Evolutionary conservation across 345 rosid genomes (phyloP), one percentile per base, ranked within the genome.

Genomic region (Gossypium stocksii): DNA sequence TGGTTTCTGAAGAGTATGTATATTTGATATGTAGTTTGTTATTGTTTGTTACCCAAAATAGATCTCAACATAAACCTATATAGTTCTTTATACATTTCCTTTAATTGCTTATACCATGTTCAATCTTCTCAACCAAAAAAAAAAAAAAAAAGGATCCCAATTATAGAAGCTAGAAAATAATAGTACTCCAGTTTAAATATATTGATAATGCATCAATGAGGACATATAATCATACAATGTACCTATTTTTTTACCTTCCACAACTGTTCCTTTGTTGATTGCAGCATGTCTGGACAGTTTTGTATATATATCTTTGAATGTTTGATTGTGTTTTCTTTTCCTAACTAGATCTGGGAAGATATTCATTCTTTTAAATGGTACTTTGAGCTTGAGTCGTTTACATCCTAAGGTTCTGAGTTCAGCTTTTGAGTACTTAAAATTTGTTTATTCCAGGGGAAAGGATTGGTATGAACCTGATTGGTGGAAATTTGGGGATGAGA

Each of bases 381-480:
- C 17, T 44, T 44, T 73, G 76, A 61, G 15, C 1, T 60, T 57
- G 76, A 25, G 22, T n/a, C 60, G 14, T 45, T 45, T 22, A 45
- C 25, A 61, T 62, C 43, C 48, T 38, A 22, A 63, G 49, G 56
- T 74, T 74, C 59, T 64, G 44, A 58, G 7, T 67, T 66, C 72
- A 66, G 54, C 43, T 54, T 66, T 27, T 52, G 57, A n/a, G 43
- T 70, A 10, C 70, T 61, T 71, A 75, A 66, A 41, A 75, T 27
- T 78, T 34, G 78, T 80, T 56, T 60, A 78, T 78, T 83, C 75
- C 86, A 95, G 99, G 89, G 97, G 94, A 80, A 86, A 65, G 74
- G 86, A 79, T 80, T 95, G 99, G 99, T 90, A 88, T 77, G 99
- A 95, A 77, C 92, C 99, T 34, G 99, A 95, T 3, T 95, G 99